Conservation (phyloP, 73 alveolate genomes). For the Paramecium biaurelia region DNA sequence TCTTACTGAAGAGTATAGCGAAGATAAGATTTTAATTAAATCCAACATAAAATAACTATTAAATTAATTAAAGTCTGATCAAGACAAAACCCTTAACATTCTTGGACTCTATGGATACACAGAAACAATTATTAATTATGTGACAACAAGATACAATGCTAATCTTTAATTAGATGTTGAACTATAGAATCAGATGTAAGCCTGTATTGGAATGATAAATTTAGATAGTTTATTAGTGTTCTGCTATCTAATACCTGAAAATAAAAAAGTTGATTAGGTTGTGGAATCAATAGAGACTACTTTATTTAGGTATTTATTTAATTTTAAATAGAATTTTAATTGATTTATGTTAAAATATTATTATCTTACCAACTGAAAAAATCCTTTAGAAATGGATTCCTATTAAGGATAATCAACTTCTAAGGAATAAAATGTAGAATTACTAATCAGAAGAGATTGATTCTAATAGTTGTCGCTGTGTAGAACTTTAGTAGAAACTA, state of each 20-base stretch:
- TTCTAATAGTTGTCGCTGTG: background rate
- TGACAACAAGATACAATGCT: background rate
- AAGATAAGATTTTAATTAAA: background rate
- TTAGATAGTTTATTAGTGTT: background rate
- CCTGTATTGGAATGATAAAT: background rate
- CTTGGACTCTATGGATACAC: background rate
- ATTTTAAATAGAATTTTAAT: background rate
- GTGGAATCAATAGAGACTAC: background rate
- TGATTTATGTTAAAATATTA: background rate
- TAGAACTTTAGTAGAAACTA: background rate
- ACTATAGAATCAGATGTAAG: background rate
- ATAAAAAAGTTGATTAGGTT: background rate
- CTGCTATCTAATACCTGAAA: background rate
- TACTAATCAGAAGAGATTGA: background rate
- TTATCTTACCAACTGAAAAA: background rate
- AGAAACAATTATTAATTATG: background rate
- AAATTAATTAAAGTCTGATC: background rate
- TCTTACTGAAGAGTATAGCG: constrained; percentile 2
- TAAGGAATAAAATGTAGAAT: background rate
- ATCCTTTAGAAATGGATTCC: background rate
- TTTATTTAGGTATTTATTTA: background rate
- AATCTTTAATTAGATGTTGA: background rate
- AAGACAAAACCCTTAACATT: background rate
- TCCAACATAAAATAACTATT: background rate
- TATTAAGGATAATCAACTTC: background rate